Evolutionary conservation across 768 basidiomycete genomes (phyloP).

Genomic region (Stropharia rugosoannulata): DNA sequence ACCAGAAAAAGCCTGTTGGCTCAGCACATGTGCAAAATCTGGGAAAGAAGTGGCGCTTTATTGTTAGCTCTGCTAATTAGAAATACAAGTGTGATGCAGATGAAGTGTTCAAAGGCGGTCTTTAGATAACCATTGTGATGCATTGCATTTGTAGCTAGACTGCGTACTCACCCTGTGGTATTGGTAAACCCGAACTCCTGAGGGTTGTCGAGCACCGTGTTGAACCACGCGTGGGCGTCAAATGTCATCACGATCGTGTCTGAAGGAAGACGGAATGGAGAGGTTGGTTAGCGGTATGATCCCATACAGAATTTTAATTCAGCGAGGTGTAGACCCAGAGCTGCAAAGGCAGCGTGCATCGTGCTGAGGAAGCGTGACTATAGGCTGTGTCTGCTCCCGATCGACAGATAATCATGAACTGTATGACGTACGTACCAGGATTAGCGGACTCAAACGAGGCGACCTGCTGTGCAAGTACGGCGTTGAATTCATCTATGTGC

Average conservation of each 20-base stretch:
- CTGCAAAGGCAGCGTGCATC: no score
- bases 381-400: no score
- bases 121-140: neutral
- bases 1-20: slow-evolving; percentile 49
- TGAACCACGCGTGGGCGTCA: slow-evolving; percentile 52
- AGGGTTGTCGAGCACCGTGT: slow-evolving; percentile 40
- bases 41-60: neutral
- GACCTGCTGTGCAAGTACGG: slow-evolving; percentile 34
- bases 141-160: neutral
- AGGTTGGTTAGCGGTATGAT: neutral
- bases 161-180: slow-evolving; percentile 39
- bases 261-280: slow-evolving; percentile 6
- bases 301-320: no score
- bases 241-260: slow-evolving; percentile 44
- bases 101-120: neutral
- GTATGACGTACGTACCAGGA: slow-evolving; percentile 21
- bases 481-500: slow-evolving; percentile 42
- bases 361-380: no score
- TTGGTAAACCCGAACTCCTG: slow-evolving; percentile 43
- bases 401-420: no score
- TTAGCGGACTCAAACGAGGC: slow-evolving; percentile 34
- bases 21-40: slow-evolving; percentile 53
- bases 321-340: no score
- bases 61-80: neutral
- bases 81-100: neutral